Evolutionary conservation across 73 alveolate genomes (phyloP).

Genomic region (Paramecium tetraurelia): DNA sequence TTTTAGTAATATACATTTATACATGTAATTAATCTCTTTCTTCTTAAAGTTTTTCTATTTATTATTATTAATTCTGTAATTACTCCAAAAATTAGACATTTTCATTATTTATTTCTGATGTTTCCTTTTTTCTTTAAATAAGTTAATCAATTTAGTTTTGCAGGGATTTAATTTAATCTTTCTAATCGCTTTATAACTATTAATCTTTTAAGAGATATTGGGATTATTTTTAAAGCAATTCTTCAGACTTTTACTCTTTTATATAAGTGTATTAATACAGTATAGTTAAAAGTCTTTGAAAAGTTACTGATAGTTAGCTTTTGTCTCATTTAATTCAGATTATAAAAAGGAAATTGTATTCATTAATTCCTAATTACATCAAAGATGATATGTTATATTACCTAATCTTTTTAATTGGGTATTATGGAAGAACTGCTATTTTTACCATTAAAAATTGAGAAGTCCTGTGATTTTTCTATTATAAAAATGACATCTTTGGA

Average conservation of each 20-base stretch:
- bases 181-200: neutral
- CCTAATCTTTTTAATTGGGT: neutral
- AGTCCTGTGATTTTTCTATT: neutral
- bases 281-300: neutral
- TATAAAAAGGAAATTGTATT: too few relatives aligned
- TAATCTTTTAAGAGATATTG: neutral
- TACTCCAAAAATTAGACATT: neutral
- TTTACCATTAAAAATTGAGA: neutral
- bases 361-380: neutral
- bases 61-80: neutral
- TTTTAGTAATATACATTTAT: too few relatives aligned
- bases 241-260: neutral
- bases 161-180: neutral
- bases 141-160: neutral
- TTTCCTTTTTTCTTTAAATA: neutral
- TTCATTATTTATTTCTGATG: neutral
- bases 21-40: neutral
- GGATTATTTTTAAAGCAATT: neutral
- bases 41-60: neutral
- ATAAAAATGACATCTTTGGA: neutral
- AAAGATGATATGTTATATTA: too few relatives aligned
- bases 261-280: neutral
- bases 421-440: too few relatives aligned
- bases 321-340: neutral
- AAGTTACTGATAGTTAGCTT: neutral